phyloP scores from a whole-genome alignment of 352 stramenopile genomes.

The Phytophthora rubi region DNA sequence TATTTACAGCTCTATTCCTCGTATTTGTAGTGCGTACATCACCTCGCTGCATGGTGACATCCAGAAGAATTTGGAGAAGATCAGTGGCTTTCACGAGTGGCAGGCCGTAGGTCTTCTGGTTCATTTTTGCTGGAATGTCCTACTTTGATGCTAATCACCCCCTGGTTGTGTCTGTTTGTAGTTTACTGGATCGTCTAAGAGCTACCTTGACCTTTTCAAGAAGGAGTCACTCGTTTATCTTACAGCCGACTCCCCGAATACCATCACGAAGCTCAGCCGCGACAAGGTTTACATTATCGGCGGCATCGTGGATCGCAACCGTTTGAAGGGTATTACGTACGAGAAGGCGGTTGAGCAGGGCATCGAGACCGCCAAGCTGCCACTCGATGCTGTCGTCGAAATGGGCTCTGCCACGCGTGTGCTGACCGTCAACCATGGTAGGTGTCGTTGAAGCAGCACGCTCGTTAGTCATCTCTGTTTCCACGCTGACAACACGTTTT shows the following conservation, averaged over 20 bases:
- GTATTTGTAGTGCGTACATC: conserved; percentile 52
- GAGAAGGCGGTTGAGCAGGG: conserved; percentile 90
- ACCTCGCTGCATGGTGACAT: conserved; percentile 81
- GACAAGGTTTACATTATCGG: conserved; percentile 97
- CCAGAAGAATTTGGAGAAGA: conserved; percentile 86
- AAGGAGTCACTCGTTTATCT: conserved; percentile 94
- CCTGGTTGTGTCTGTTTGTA: conserved; percentile 18
- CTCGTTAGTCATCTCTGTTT: neutral
- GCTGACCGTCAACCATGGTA: conserved; percentile 91
- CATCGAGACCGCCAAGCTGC: conserved; percentile 93
- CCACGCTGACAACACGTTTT: conserved; percentile 5
- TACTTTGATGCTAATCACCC: neutral
- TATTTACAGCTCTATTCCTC: neutral
- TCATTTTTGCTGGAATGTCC: neutral
- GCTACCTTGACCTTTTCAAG: conserved; percentile 79
- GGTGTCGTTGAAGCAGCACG: conserved; percentile 4
- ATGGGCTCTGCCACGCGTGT: conserved; percentile 80
- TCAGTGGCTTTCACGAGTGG: conserved; percentile 91
- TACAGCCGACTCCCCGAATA: conserved; percentile 94
- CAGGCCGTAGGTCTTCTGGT: conserved; percentile 45
- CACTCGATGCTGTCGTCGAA: conserved; percentile 86
- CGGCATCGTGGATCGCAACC: conserved; percentile 97
- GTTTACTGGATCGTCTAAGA: conserved; percentile 64
- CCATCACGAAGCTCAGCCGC: conserved; percentile 84
- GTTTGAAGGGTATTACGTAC: conserved; percentile 94